Percentiles rank a stretch among this genome's conserved stretches.
phyloP scores from a whole-genome alignment of 23 red algal species.

The Cyanidiococcus yangmingshanensis region DNA sequence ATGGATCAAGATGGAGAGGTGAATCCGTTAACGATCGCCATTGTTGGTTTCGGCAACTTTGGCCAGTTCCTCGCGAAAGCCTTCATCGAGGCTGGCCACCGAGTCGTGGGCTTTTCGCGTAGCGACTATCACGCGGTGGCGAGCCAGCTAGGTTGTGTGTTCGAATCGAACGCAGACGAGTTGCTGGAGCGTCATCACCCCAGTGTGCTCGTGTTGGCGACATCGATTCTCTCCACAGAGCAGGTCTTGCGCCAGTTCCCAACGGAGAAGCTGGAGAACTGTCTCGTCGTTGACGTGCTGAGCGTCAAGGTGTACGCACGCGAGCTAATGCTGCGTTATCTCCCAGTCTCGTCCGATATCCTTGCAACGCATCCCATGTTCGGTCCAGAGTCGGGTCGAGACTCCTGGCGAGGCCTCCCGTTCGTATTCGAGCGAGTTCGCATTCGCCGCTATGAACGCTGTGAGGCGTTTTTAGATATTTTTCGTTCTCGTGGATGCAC shows the following conservation, averaged over 20 bases:
- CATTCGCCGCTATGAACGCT: constrained; percentile 27
- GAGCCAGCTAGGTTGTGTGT: constrained; percentile 46
- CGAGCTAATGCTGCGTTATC: constrained; percentile 39
- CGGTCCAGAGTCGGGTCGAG: constrained; percentile 62
- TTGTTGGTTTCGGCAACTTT: constrained; percentile 99
- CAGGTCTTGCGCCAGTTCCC: constrained; percentile 69
- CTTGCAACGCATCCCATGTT: constrained; percentile 99
- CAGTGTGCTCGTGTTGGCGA: constrained; percentile 73
- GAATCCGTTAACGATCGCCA: constrained; percentile 33
- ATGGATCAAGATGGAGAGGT: not conserved
- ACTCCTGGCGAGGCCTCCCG: constrained; percentile 76
- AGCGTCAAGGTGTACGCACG: constrained; percentile 85
- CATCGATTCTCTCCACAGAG: constrained; percentile 70
- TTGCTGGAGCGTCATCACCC: constrained; percentile 45
- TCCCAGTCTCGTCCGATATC: constrained; percentile 57
- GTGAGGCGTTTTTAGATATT: constrained; percentile 62
- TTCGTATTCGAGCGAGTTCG: constrained; percentile 91
- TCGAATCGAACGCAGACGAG: constrained; percentile 23
- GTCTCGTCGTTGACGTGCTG: constrained; percentile 83
- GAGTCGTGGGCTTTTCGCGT: constrained; percentile 62
- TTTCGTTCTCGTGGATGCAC: constrained; percentile 60
- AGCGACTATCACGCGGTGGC: constrained; percentile 59
- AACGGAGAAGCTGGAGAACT: constrained; percentile 33
- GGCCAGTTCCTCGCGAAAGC: constrained; percentile 81
- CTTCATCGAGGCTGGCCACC: constrained; percentile 66